Evolutionary conservation across 306 rosid species (phyloP), one percentile per base, ranked within the genome.

Genomic region (Betula pendula): DNA sequence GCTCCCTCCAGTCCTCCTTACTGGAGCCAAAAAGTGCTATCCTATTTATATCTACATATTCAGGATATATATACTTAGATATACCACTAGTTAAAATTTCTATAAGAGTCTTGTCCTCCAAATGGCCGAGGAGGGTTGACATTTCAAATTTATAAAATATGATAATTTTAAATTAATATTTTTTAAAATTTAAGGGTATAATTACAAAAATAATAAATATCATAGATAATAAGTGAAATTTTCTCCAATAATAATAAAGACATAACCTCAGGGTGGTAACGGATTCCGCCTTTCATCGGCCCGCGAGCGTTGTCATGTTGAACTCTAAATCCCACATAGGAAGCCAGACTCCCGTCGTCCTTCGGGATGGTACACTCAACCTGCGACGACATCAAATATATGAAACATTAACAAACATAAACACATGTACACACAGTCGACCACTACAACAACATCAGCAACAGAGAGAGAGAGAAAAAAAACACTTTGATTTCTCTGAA

Each of bases 291-390:
- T 71, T 89, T 91, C 96, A 91, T 91, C 12, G 96, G 96, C 38
- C 96, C 96, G 63, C 92, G 92, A 78, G 96, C 90, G 83, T 91
- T 91, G 79, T 91, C 96, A 75, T 91, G 96, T 60, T 91, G 96
- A 65, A 91, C 75, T 81, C 96, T 87, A 43, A 87, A 91, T 43
- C 96, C 96, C 20, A 91, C 89, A 71, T 87, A 91, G 2, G 94
- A 87, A 60, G 22, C 94, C 52, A 91, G 77, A 78, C 82, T 91
- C 17, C 94, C 96, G 81, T 89, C 94, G 69, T 89, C 94, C 63
- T 83, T 91, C 1, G 96, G 92, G 63, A 91, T 91, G 38, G 91
- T 91, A 40, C 96, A 91, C 68, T 91, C 96, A 71, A 91, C 96
- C 96, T 91, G 76, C 55, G 11, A 69, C 55, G 11, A 69, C 68